Conservation (phyloP, 345 rosid species). For the Stellera chamaejasme region DNA sequence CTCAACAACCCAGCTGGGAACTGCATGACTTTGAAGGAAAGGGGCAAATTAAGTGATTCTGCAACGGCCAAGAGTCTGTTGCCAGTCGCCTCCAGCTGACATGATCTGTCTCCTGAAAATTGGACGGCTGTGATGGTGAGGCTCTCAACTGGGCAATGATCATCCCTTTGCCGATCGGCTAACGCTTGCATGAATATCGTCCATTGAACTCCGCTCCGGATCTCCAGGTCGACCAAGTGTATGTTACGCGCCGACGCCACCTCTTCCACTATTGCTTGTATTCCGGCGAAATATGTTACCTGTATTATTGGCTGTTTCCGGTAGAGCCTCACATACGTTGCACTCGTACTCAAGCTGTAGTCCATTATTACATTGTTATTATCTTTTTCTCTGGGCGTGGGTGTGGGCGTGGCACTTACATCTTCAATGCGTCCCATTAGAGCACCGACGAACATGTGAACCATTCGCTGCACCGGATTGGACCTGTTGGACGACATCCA, state of each 20-base stretch:
- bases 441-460: not conserved
- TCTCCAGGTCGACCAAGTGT: conserved; percentile 28
- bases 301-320: conserved; percentile 15
- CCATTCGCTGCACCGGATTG: not conserved
- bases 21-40: conserved; percentile 21
- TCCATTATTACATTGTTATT: not conserved
- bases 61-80: conserved; percentile 28
- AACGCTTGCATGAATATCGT: conserved; percentile 4
- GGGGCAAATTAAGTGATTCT: conserved; percentile 32
- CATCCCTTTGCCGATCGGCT: not conserved
- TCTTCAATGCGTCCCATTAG: conserved; percentile 14
- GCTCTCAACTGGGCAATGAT: conserved; percentile 15
- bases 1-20: conserved; percentile 18
- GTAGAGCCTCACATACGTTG: not conserved
- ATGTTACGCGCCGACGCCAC: conserved; percentile 16
- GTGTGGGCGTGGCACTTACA: conserved; percentile 1
- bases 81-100: conserved; percentile 15
- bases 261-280: conserved; percentile 25
- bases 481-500: conserved; percentile 6
- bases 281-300: conserved; percentile 11
- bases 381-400: not conserved
- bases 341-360: not conserved
- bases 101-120: not conserved
- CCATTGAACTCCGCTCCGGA: conserved; percentile 9
- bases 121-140: conserved; percentile 37